These are phyloP conservation scores for Saturnispora silvae DNA, from an alignment of 805 yeast species.

Conservation along the genomic window DNA sequence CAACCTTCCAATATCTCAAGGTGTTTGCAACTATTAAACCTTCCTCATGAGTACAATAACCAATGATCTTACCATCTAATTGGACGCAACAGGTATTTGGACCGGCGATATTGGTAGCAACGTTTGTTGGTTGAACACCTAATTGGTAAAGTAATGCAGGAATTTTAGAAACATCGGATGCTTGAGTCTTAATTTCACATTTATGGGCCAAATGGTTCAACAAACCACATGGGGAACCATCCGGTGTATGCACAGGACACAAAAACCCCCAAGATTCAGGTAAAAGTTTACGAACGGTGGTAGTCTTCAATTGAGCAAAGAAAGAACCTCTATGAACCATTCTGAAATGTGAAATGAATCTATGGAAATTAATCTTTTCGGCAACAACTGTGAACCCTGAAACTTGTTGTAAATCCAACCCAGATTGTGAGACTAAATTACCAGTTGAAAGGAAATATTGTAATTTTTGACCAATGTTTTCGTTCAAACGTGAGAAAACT, in stretches of 20 bases:
- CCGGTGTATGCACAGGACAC: conserved; percentile 99
- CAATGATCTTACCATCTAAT: conserved; percentile 83
- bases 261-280: conserved; percentile 99
- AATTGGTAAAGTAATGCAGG: conserved; percentile 55
- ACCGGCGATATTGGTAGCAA: conserved; percentile 64
- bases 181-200: conserved; percentile 74
- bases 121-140: conserved; percentile 74
- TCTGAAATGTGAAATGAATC: conserved; percentile 96
- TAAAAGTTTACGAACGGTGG: conserved; percentile 88
- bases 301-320: conserved; percentile 95
- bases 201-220: conserved; percentile 94
- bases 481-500: conserved; percentile 71
- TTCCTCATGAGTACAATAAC: conserved; percentile 88
- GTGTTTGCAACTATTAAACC: conserved; percentile 84
- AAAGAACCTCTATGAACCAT: conserved; percentile 99
- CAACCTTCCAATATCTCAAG: conserved; percentile 84
- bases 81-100: conserved; percentile 85
- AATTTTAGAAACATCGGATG: conserved; percentile 62
- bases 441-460: conserved; percentile 95
- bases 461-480: conserved; percentile 88
- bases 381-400: conserved; percentile 98
- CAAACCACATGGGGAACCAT: conserved; percentile 98
- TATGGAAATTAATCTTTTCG: conserved; percentile 92
- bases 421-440: conserved; percentile 92
- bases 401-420: conserved; percentile 94